Conservation (phyloP, 2,329 filamentous ascomycete genomes). For the Talaromyces sp. region DNA sequence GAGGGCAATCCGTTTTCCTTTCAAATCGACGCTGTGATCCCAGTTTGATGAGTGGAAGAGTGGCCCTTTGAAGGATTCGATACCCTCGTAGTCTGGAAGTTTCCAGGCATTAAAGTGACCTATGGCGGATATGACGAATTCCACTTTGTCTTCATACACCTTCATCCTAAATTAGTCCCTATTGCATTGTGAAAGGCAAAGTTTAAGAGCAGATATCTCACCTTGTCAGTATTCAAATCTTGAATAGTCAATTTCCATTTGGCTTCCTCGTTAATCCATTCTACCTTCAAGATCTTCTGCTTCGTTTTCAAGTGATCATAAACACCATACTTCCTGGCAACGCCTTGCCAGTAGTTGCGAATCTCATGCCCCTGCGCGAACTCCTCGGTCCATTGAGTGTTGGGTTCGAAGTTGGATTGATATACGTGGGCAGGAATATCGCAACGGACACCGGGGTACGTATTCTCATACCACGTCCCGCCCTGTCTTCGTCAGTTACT, state of each 20-base stretch:
- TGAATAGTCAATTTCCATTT: conserved; percentile 55
- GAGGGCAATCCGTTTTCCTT: conserved; percentile 50
- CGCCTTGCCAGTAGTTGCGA: conserved; percentile 60
- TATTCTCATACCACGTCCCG: conserved; percentile 48
- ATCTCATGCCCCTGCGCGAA: conserved; percentile 68
- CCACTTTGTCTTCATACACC: conserved; percentile 48
- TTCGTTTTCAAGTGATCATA: conserved; percentile 56
- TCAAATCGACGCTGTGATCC: conserved; percentile 53
- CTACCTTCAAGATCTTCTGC: conserved; percentile 53
- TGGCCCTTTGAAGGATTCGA: conserved; percentile 53
- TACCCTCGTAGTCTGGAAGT: conserved; percentile 59
- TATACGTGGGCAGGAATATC: conserved; percentile 70
- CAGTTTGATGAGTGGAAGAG: conserved; percentile 62
- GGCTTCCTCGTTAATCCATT: conserved; percentile 53
- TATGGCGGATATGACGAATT: conserved; percentile 62
- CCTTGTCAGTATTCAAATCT: conserved; percentile 30
- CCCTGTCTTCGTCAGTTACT: conserved; percentile 30
- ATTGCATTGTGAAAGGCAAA: neutral
- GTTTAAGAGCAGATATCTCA: conserved; percentile 12
- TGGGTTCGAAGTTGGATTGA: conserved; percentile 64
- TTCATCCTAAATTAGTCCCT: conserved; percentile 30
- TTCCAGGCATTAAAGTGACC: conserved; percentile 66
- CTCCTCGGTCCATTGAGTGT: conserved; percentile 65
- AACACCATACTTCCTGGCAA: conserved; percentile 63
- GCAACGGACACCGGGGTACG: conserved; percentile 64